These are phyloP conservation scores for Ceratobasidium sp. DNA, from an alignment of 1,284 basidiomycete species.

Conservation along the genomic window DNA sequence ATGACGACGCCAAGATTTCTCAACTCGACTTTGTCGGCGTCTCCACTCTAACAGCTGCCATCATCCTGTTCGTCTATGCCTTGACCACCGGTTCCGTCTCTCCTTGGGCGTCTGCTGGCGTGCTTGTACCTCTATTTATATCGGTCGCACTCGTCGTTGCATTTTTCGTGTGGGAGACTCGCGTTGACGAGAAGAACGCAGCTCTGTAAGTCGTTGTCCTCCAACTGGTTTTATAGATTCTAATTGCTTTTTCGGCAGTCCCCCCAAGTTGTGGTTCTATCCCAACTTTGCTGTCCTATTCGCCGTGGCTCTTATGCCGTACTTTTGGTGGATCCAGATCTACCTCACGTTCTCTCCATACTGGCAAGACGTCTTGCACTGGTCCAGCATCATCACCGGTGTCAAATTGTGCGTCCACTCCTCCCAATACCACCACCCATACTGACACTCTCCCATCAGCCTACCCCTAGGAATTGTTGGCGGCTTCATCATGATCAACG, in stretches of 20 bases:
- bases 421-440: background rate
- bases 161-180: too few relatives aligned
- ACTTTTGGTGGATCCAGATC: too few relatives aligned
- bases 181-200: slow-evolving; percentile 55
- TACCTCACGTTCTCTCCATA: too few relatives aligned
- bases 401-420: slow-evolving; percentile 22
- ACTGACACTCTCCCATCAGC: background rate
- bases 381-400: slow-evolving; percentile 38
- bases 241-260: slow-evolving; percentile 50
- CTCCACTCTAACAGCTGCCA: slow-evolving; percentile 54
- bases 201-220: slow-evolving; percentile 55
- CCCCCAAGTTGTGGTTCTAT: too few relatives aligned
- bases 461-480: too few relatives aligned
- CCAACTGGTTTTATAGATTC: background rate
- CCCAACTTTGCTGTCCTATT: too few relatives aligned
- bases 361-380: too few relatives aligned
- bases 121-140: slow-evolving; percentile 60
- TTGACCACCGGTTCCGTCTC: too few relatives aligned
- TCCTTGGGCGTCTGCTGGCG: slow-evolving; percentile 59
- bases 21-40: slow-evolving; percentile 55
- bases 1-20: slow-evolving; percentile 50
- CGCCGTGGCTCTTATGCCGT: too few relatives aligned
- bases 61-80: slow-evolving; percentile 62
- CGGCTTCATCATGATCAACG: slow-evolving; percentile 54
- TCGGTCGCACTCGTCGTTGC: slow-evolving; percentile 56